Base-by-base conservation (phyloP, 495 filamentous ascomycete genomes). In the Xylaria intraflava region DNA sequence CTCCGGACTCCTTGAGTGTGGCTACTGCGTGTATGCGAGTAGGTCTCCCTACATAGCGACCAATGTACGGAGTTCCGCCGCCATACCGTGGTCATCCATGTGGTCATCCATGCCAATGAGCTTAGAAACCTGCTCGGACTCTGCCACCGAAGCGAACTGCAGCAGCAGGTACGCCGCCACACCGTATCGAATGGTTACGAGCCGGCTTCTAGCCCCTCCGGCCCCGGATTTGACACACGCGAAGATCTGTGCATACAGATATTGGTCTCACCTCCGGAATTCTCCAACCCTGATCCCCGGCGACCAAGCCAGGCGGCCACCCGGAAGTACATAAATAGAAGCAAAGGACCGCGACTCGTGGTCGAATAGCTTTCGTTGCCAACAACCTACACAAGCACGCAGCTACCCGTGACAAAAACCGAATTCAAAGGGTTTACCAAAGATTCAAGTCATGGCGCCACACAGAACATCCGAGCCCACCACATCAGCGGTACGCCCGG, bases 361-460 rank as follows among this genome's bases (percentile, higher is more conserved):
- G n/a, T n/a, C n/a, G n/a, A n/a, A n/a, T n/a, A n/a, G n/a, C n/a
- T n/a, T n/a, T n/a, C n/a, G n/a, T n/a, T n/a, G n/a, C n/a, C n/a
- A n/a, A 29, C 24, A 45, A 30, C n/a, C 24, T 17, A 6, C 24
- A 7, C 14, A 6, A 27, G 23, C 10, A 44, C n/a, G n/a, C n/a
- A n/a, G n/a, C n/a, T n/a, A n/a, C n/a, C n/a, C n/a, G n/a, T n/a
- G n/a, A n/a, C n/a, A 17, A 31, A 6, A 31, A 26, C 26, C 0
- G 16, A 16, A 3, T 11, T 46, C 42, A 29, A 26, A 22, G 11
- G 23, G 29, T 16, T 8, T 22, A 20, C 17, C 8, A 6, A 29
- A 5, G 29, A 14, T 0, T 1, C n/a, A 50, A 40, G 29, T 14
- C n/a, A 61, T 62, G 59, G 31, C 59, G 20, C 44, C 27, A 2